Conservation (phyloP, 2,329 filamentous ascomycete genomes). For the Aspergillus piperis region DNA sequence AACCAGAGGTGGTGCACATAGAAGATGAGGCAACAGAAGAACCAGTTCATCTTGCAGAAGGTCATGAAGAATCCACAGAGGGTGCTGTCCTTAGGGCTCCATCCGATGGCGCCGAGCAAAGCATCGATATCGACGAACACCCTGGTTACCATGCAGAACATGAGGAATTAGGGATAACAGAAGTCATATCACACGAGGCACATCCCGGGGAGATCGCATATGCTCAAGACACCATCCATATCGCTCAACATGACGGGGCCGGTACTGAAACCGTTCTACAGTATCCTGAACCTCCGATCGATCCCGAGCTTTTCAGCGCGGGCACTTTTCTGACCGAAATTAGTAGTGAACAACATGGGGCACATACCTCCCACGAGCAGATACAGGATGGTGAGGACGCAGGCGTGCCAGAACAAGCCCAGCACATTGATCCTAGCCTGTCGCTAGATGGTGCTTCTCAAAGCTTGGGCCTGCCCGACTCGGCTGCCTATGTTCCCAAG, state of each 20-base stretch:
- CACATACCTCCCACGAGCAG: neutral
- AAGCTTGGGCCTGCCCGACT: neutral
- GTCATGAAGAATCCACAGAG: neutral
- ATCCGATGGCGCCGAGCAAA: neutral
- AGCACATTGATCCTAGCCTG: conserved; percentile 7
- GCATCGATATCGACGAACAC: neutral
- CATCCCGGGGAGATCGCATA: conserved; percentile 22
- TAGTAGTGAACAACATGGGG: neutral
- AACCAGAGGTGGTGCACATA: neutral
- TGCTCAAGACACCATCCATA: conserved; percentile 16
- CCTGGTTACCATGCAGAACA: neutral
- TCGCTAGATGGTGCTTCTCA: conserved; percentile 21
- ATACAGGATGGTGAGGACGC: neutral
- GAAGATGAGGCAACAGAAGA: neutral
- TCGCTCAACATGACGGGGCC: conserved; percentile 13
- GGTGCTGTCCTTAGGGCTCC: neutral
- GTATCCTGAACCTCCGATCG: conserved; percentile 9
- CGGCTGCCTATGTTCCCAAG: neutral
- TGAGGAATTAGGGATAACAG: conserved; percentile 2
- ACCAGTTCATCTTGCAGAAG: neutral
- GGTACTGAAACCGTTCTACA: neutral
- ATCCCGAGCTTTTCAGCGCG: conserved; percentile 13
- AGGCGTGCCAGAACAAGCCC: neutral
- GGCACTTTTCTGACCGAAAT: neutral
- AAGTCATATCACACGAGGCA: conserved; percentile 7